These are phyloP conservation scores for Fraxinus nigra DNA, from an alignment of 305 asterid genomes.

Conservation along the genomic window DNA sequence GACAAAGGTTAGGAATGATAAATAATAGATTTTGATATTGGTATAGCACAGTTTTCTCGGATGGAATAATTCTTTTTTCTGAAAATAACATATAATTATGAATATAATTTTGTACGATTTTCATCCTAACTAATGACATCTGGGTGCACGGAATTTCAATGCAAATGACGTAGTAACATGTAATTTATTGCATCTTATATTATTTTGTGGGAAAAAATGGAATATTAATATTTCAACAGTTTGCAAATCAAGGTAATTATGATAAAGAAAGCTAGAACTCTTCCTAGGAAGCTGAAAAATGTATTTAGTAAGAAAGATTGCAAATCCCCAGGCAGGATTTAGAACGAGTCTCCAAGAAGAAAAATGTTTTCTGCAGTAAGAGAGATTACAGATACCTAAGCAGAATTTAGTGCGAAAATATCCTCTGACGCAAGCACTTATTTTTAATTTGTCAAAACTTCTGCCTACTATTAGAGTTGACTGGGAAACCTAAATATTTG, in stretches of 20 bases:
- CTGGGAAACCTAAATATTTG: neutral
- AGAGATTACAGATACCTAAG: neutral
- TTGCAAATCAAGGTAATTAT: neutral
- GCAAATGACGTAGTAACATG: neutral
- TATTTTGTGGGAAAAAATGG: neutral
- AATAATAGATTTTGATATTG: constrained; percentile 3
- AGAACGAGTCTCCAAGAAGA: neutral
- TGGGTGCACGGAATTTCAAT: neutral
- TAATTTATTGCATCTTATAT: neutral
- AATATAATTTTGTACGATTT: neutral
- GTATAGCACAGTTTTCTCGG: constrained; percentile 7
- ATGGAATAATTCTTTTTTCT: neutral
- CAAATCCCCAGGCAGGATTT: neutral
- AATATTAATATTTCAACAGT: neutral
- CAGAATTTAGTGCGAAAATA: neutral
- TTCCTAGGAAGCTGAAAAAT: neutral
- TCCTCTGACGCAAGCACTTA: neutral
- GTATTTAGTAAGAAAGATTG: neutral
- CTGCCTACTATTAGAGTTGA: neutral
- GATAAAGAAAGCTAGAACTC: neutral
- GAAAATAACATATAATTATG: neutral
- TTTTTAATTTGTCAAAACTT: neutral
- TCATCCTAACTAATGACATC: neutral
- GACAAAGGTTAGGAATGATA: constrained; percentile 5
- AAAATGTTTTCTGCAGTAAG: neutral